phyloP scores from a whole-genome alignment of 805 yeast species.

The Tetrapisispora taiwanensis region DNA sequence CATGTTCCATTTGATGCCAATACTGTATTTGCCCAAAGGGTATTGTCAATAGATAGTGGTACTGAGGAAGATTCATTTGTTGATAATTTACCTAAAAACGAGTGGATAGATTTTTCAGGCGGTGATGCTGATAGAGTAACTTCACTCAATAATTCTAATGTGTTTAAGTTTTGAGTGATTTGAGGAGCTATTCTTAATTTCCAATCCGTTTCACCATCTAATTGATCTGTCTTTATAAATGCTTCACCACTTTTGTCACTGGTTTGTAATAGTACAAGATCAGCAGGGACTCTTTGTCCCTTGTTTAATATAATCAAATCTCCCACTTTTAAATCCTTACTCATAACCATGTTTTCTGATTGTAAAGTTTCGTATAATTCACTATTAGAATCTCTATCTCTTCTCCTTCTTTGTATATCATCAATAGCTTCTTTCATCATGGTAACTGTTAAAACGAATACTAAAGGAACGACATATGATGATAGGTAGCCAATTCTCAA shows the following conservation, averaged over 20 bases:
- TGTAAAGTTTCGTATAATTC: conserved; percentile 69
- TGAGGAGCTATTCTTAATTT: conserved; percentile 73
- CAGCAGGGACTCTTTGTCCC: conserved; percentile 89
- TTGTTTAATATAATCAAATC: conserved; percentile 75
- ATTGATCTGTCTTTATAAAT: conserved; percentile 91
- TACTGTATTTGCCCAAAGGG: conserved; percentile 97
- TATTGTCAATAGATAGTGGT: conserved; percentile 77
- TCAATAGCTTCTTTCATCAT: conserved; percentile 95
- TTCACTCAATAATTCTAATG: conserved; percentile 38
- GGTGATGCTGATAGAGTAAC: conserved; percentile 55
- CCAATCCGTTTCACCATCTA: conserved; percentile 99
- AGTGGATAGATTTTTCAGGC: conserved; percentile 78
- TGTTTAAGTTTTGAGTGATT: conserved; percentile 51
- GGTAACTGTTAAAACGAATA: conserved; percentile 83
- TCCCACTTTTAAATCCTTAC: conserved; percentile 70
- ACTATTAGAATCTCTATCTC: conserved; percentile 82
- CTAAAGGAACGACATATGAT: conserved; percentile 88
- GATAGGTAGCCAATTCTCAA: conserved; percentile 88
- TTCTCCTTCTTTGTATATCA: conserved; percentile 79
- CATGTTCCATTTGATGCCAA: conserved; percentile 85
- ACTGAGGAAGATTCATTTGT: conserved; percentile 42
- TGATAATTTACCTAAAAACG: conserved; percentile 65
- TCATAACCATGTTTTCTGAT: conserved; percentile 34
- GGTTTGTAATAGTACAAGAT: conserved; percentile 72
- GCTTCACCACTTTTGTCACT: conserved; percentile 77